Conservation (phyloP, 2,329 filamentous ascomycete genomes). For the Ascochyta fabae region DNA sequence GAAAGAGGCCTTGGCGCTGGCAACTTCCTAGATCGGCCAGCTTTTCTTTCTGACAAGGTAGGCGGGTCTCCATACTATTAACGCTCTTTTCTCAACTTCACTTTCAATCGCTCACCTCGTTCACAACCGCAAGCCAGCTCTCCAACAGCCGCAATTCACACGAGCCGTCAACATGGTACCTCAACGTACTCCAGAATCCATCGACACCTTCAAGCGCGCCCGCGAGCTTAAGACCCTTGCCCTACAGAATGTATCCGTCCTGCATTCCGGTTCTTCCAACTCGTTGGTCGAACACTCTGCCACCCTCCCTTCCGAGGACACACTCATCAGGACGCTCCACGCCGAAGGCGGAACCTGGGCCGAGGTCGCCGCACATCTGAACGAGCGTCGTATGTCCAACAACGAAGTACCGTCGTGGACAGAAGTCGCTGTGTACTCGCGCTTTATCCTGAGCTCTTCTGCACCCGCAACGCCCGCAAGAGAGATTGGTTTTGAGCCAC, state of each 20-base stretch:
- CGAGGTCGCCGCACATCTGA: conserved; percentile 38
- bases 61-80: background rate
- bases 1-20: no score
- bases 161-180: conserved; percentile 3
- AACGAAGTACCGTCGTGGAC: conserved; percentile 33
- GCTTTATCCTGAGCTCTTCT: conserved; percentile 43
- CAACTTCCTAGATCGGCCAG: background rate
- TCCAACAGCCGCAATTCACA: background rate
- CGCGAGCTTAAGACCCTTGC: conserved; percentile 26
- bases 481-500: conserved; percentile 42
- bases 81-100: background rate
- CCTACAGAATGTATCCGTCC: conserved; percentile 19
- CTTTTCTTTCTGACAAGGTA: background rate
- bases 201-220: conserved; percentile 21
- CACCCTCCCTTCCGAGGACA: conserved; percentile 41
- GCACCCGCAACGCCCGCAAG: conserved; percentile 24
- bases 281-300: background rate
- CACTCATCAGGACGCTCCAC: conserved; percentile 43
- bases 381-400: conserved; percentile 25
- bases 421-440: conserved; percentile 43
- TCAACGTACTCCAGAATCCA: background rate
- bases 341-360: conserved; percentile 34
- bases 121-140: no score
- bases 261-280: conserved; percentile 11
- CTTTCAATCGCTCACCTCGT: no score